Evolutionary conservation across 768 basidiomycete species (phyloP), one percentile per base, ranked within the genome.

Genomic region (Exidia glandulosa): DNA sequence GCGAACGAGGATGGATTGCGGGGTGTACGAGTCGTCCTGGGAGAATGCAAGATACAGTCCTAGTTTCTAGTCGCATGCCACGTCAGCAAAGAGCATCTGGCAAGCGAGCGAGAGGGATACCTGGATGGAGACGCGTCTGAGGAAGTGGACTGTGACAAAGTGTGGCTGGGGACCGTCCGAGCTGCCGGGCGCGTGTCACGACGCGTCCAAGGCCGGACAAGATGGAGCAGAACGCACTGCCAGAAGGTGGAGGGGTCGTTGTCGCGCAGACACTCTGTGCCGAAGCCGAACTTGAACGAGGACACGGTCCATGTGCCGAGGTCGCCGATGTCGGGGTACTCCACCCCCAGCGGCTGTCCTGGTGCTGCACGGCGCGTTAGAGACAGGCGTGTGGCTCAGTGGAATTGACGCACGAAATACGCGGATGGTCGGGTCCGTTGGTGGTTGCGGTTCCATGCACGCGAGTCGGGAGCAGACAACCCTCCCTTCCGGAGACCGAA

Each of bases 131-230:
- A 96, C 86, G 69, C 92, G 90, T 47, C 87, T 83, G 25, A 92
- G 86, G 71, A 99, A 99, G 69, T 94, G 89, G 56, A 96, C 78
- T 0, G 94, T 95, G 66, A 98, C 90, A 63, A 89, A 89, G 74
- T 99, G 95, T 2, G 96, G 96, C 67, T 98, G 96, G 2, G 94
- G 92, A 2, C 96, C 96, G 69, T 98, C 96, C 3, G 87, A 87
- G 69, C 89, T 91, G 63, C 25, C 14, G 19, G 23, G 25, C 57
- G 23, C 16, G 23, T 30, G 47, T 10, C 27, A 36, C 13, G 9
- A 47, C 55, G 57, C 29, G 6, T 37, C n/a, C n/a, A n/a, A 45
- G 16, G 32, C 14, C 23, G 30, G 12, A 54, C 30, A 55, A 23
- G 41, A 12, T 9, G 23, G 19, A 30, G 23, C 27, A 6, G 25